Percentiles rank a stretch among this genome's conserved stretches.
Evolutionary conservation across 2,329 filamentous ascomycete genomes (phyloP).

Genomic region (Xylaria sp.): DNA sequence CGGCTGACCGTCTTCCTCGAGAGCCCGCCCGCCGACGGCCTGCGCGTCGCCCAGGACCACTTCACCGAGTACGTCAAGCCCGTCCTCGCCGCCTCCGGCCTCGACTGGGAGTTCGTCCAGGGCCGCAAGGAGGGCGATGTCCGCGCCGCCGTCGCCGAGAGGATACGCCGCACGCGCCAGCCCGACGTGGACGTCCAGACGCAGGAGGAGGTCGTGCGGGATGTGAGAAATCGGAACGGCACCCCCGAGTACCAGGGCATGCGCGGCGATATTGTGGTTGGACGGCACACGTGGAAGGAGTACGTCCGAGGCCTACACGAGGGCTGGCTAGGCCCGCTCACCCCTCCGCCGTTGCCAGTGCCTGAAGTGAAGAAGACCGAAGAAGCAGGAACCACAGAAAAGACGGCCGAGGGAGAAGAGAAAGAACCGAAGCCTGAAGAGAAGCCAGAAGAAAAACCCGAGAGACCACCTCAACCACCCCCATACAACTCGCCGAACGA

Average conservation of each 20-base stretch:
- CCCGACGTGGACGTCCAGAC: constrained; percentile 55
- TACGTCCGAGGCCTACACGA: constrained; percentile 93
- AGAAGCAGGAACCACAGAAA: constrained; percentile 24
- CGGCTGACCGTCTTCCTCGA: constrained; percentile 85
- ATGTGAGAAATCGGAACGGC: constrained; percentile 66
- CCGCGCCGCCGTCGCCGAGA: constrained; percentile 81
- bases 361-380: constrained; percentile 24
- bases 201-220: constrained; percentile 63
- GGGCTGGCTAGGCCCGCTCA: constrained; percentile 89
- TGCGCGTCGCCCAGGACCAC: constrained; percentile 86
- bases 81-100: constrained; percentile 80
- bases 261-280: constrained; percentile 84
- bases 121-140: constrained; percentile 92
- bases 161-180: constrained; percentile 72
- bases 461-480: constrained; percentile 63
- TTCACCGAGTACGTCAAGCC: constrained; percentile 97
- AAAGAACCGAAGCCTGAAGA: constrained; percentile 44
- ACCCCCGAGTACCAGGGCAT: constrained; percentile 73
- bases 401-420: constrained; percentile 45
- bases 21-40: constrained; percentile 82
- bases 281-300: constrained; percentile 95
- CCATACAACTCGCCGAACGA: constrained; percentile 75
- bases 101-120: constrained; percentile 97
- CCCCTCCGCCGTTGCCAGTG: constrained; percentile 54
- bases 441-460: constrained; percentile 57